Base-by-base conservation (phyloP, 1,284 basidiomycete species). In the Exobasidium cylindrosporum region DNA sequence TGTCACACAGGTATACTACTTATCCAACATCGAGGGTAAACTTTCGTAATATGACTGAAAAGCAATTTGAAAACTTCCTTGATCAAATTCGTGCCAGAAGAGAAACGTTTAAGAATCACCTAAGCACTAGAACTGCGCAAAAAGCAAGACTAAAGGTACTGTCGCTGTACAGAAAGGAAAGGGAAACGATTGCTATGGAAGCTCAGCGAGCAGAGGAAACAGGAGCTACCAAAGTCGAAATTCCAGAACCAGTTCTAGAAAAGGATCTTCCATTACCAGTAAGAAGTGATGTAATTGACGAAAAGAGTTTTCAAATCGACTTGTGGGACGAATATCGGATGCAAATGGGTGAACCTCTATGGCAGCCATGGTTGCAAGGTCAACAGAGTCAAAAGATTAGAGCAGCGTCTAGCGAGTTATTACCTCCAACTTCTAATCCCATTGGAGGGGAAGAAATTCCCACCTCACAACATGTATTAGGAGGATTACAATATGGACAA, bases 401-500 rank as follows among this genome's bases (percentile, higher is more conserved):
- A 24, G 21, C n/a, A 24, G 47, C 47, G 3, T 21, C 26, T 2
- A 26, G 26, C 13, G 26, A 21, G 4, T 4, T 28, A 24, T 50
- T 50, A 24, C 47, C 47, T 7, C n/a, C 21, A 14, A 50, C 14
- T 28, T 28, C 47, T 28, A 28, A 21, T 13, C 21, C 47, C 4
- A 23, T 4, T 2, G n/a, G 21, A 28, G 5, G 21, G 2, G 26
- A 50, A 24, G 21, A 6, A 4, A 21, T 26, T 11, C 21, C n/a
- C 21, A 4, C 21, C 13, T 23, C 53, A 21, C 54, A 69, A 26
- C 76, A 78, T 45, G 65, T 68, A 13, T 64, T 70, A 43, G 72
- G 64, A 7, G 76, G 76, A 1, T 32, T 78, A 58, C 76, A 78
- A 63, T 78, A 74, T 57, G 65, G 68, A 11, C 69, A 72, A 57